phyloP scores from a whole-genome alignment of 805 yeast genomes.

The Geotrichum ghanense region DNA sequence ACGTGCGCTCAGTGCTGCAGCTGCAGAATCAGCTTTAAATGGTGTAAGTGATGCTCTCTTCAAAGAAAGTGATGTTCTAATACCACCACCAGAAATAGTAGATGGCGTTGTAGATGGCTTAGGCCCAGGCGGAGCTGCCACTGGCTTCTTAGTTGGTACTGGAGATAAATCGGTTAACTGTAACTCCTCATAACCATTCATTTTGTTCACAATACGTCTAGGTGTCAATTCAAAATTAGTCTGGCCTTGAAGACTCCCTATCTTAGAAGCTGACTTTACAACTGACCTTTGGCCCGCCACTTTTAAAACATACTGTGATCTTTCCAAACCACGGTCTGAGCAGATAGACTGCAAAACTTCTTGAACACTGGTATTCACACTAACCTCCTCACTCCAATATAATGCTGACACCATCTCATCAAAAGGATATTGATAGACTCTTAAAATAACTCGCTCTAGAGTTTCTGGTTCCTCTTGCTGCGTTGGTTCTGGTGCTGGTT shows the following conservation, averaged over 20 bases:
- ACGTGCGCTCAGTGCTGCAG: not conserved
- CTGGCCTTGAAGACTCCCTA: constrained; percentile 29
- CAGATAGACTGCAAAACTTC: constrained; percentile 23
- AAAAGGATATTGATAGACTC: constrained; percentile 24
- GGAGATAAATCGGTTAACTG: not conserved
- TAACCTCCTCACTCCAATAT: constrained; percentile 19
- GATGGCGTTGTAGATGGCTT: constrained; percentile 7
- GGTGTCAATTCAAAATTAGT: constrained; percentile 33
- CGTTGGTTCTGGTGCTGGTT: constrained; percentile 3
- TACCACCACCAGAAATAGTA: not conserved
- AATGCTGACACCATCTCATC: constrained; percentile 20
- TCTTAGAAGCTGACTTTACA: constrained; percentile 8
- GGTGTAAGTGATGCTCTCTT: constrained; percentile 4
- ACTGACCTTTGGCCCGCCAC: constrained; percentile 15
- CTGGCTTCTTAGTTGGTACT: constrained; percentile 20
- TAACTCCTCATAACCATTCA: constrained; percentile 15
- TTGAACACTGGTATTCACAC: constrained; percentile 13
- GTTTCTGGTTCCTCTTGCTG: not conserved
- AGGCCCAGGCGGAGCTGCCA: constrained; percentile 20
- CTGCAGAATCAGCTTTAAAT: constrained; percentile 3
- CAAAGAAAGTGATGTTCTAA: constrained; percentile 7
- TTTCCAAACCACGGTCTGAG: constrained; percentile 21
- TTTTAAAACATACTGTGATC: constrained; percentile 22
- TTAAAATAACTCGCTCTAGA: not conserved
- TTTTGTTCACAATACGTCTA: constrained; percentile 29